Base-by-base conservation (phyloP, 345 rosid species). In the Euclidium syriacum region DNA sequence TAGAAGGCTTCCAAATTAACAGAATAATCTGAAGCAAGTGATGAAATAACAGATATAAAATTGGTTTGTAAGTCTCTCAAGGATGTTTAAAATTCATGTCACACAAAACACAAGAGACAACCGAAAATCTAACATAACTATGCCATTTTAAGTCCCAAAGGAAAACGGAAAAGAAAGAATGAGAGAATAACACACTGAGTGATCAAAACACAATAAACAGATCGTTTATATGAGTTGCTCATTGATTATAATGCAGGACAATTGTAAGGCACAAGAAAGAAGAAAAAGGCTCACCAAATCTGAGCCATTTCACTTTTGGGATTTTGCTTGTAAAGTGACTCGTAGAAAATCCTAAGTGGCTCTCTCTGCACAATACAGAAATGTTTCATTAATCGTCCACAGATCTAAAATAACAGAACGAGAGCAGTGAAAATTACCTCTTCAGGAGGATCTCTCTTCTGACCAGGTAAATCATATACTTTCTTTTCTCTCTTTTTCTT, bases 241-340 rank as follows among this genome's bases (percentile, higher is more conserved):
- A 26, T 2, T 33, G 9, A 50, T 10, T 25, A 46, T 10, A 61
- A 70, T 10, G 58, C 14, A 61, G 5, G 40, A 11, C 5, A 34
- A 26, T n/a, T 51, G 36, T 17, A 40, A 24, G n/a, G 40, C 23
- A 62, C 11, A 40, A 2, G 27, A 22, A 27, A 10, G 17, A 26
- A 53, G 2, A 71, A 25, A 64, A 40, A n/a, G 4, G 15, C 87
- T 90, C 74, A 90, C 96, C 97, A 94, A 77, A 90, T 52, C 73
- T 90, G 90, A 7, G 99, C 95, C 97, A 94, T 90, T 70, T 87
- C 92, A 27, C 99, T 87, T 3, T 62, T 61, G 3, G 99, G 96
- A 62, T 79, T 44, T 74, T 94, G 96, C 77, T 87, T 46, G 70
- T 78, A 78, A 52, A 94, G 77, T 1, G 97, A 63, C 72, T 94